Percentiles rank a stretch among this genome's conserved stretches.
phyloP scores from a whole-genome alignment of 2,329 filamentous ascomycete genomes.

The Teratosphaeria nubilosa region DNA sequence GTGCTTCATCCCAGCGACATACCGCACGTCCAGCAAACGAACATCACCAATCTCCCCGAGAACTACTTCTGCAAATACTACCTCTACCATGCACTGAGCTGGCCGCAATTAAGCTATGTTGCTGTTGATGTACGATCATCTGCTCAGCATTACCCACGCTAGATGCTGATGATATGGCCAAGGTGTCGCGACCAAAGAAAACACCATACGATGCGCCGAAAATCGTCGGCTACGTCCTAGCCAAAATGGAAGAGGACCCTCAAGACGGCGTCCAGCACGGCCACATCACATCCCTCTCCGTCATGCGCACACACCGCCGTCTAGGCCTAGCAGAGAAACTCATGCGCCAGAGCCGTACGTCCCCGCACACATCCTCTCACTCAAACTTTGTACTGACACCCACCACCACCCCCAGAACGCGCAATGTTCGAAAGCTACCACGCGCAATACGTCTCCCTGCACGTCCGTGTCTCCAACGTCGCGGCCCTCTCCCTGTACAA shows the following conservation, averaged over 20 bases:
- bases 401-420: slow-evolving; percentile 49
- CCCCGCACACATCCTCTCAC: neutral
- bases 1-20: slow-evolving; percentile 74
- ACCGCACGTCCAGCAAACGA: slow-evolving; percentile 90
- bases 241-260: slow-evolving; percentile 99
- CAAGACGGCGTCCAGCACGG: slow-evolving; percentile 83
- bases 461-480: slow-evolving; percentile 88
- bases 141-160: neutral
- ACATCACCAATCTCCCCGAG: slow-evolving; percentile 97
- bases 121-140: slow-evolving; percentile 60
- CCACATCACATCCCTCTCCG: slow-evolving; percentile 88
- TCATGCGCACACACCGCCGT: slow-evolving; percentile 90
- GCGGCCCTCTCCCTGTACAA: slow-evolving; percentile 88
- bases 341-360: slow-evolving; percentile 89
- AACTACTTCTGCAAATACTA: slow-evolving; percentile 99
- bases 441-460: slow-evolving; percentile 86
- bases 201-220: slow-evolving; percentile 84
- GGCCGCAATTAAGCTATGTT: slow-evolving; percentile 94
- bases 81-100: slow-evolving; percentile 95
- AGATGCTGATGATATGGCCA: neutral
- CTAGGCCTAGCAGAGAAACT: slow-evolving; percentile 92
- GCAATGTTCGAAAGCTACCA: slow-evolving; percentile 95
- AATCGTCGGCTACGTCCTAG: slow-evolving; percentile 97
- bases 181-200: slow-evolving; percentile 65
- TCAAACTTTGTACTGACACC: neutral